phyloP scores from a whole-genome alignment of 2,329 filamentous ascomycete genomes.

The Apiospora kogelbergensis region DNA sequence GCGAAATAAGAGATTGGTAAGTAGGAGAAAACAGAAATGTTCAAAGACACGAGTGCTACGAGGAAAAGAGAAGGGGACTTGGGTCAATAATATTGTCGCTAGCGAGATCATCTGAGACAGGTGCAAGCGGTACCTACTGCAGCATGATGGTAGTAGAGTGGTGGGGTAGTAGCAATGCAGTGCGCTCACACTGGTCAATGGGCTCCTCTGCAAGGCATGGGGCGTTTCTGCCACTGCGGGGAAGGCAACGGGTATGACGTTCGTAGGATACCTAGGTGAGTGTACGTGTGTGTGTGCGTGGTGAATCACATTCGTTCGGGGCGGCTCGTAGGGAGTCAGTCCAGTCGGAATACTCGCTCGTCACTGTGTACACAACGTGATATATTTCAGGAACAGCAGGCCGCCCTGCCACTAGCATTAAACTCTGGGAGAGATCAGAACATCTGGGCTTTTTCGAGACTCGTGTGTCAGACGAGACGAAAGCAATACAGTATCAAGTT shows the following conservation, averaged over 20 bases:
- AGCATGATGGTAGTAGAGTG: background rate
- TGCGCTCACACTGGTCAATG: background rate
- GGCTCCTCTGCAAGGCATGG: background rate
- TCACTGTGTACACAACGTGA: background rate
- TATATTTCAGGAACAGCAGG: background rate
- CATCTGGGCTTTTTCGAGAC: background rate
- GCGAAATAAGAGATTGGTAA: background rate
- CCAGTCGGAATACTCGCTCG: background rate
- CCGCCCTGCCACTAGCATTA: background rate
- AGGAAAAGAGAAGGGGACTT: background rate
- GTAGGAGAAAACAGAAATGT: background rate
- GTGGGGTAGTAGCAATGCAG: background rate
- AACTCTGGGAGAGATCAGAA: background rate
- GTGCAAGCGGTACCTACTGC: background rate
- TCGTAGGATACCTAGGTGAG: background rate
- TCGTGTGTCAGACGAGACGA: background rate
- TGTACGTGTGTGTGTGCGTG: background rate
- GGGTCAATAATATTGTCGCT: background rate
- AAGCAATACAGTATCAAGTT: background rate
- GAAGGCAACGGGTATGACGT: background rate
- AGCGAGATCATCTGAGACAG: conserved; percentile 6
- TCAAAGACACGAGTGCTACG: background rate
- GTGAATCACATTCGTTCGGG: background rate
- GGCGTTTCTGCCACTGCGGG: background rate
- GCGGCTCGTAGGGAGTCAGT: background rate